These are phyloP conservation scores for Diaporthe sp. DNA, from an alignment of 2,329 filamentous ascomycete species.

Conservation along the genomic window DNA sequence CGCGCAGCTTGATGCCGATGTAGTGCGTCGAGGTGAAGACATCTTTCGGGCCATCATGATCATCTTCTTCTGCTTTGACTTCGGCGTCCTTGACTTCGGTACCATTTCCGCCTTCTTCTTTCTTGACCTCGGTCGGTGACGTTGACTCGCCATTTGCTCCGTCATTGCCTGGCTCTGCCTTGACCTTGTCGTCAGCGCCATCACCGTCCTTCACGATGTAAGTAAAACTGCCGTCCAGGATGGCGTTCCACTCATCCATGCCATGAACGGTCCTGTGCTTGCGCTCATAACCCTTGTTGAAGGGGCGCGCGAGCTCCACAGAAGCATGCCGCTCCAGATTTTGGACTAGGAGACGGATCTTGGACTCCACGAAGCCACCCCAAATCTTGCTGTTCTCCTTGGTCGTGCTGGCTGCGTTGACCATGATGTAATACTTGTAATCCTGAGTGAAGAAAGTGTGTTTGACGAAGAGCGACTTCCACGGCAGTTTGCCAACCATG, in stretches of 20 bases:
- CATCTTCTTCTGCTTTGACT: slow-evolving; percentile 45
- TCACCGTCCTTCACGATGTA: slow-evolving; percentile 57
- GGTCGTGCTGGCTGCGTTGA: slow-evolving; percentile 85
- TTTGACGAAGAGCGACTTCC: slow-evolving; percentile 90
- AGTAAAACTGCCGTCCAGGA: slow-evolving; percentile 67
- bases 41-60: slow-evolving; percentile 50
- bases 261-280: slow-evolving; percentile 75
- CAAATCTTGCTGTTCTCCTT: slow-evolving; percentile 89
- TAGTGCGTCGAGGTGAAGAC: slow-evolving; percentile 95
- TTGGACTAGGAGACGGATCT: slow-evolving; percentile 86
- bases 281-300: slow-evolving; percentile 92
- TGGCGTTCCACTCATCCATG: slow-evolving; percentile 65
- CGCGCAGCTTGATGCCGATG: slow-evolving; percentile 85
- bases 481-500: slow-evolving; percentile 80
- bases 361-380: slow-evolving; percentile 95
- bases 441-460: slow-evolving; percentile 94
- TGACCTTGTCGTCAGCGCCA: slow-evolving; percentile 53
- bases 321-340: slow-evolving; percentile 85
- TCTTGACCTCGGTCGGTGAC: slow-evolving; percentile 58
- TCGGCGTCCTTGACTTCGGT: slow-evolving; percentile 42
- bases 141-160: slow-evolving; percentile 61
- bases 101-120: slow-evolving; percentile 50
- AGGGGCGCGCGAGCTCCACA: slow-evolving; percentile 88
- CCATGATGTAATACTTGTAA: slow-evolving; percentile 95
- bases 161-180: slow-evolving; percentile 65